Base-by-base conservation (phyloP, 148 eudicot genomes). In the Linanthus parryae region DNA sequence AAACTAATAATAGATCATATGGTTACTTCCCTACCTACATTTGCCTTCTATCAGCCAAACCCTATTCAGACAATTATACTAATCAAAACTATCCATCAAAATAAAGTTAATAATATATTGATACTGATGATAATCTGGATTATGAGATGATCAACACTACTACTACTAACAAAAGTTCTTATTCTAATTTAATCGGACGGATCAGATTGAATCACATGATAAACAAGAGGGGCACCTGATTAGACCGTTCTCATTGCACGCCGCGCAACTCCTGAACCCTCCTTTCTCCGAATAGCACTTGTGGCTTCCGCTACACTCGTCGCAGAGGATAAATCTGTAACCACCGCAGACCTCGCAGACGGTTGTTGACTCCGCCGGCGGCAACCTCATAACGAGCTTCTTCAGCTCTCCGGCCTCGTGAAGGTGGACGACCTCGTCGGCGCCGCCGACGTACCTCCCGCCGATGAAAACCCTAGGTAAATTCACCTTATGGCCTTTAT, bases 161-260 rank as follows among this genome's bases (percentile, higher is more conserved):
- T n/a, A n/a, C n/a, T n/a, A n/a, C n/a, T n/a, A n/a, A n/a, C n/a
- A n/a, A n/a, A n/a, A n/a, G n/a, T n/a, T n/a, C n/a, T n/a, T n/a
- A n/a, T n/a, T n/a, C n/a, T n/a, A n/a, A n/a, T n/a, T n/a, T n/a
- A n/a, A n/a, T n/a, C n/a, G n/a, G n/a, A n/a, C n/a, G n/a, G n/a
- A n/a, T n/a, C n/a, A n/a, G n/a, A n/a, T n/a, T n/a, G n/a, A n/a
- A n/a, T n/a, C n/a, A n/a, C n/a, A 29, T 49, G 23, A 49, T 17
- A 49, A 77, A 59, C 95, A 85, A 40, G 65, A 48, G n/a, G 88
- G 78, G 72, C 97, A 90, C 73, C 85, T 67, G 66, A 85, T 57
- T 59, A 90, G 52, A 50, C 97, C 97, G 61, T 82, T 85, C 66
- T 73, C 79, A 49, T 85, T 82, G 56, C 97, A 90, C 66, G 56